Percentiles rank a stretch among this genome's conserved stretches.
phyloP scores from a whole-genome alignment of 129 eudicot genomes.

The Saussurea involucrata region DNA sequence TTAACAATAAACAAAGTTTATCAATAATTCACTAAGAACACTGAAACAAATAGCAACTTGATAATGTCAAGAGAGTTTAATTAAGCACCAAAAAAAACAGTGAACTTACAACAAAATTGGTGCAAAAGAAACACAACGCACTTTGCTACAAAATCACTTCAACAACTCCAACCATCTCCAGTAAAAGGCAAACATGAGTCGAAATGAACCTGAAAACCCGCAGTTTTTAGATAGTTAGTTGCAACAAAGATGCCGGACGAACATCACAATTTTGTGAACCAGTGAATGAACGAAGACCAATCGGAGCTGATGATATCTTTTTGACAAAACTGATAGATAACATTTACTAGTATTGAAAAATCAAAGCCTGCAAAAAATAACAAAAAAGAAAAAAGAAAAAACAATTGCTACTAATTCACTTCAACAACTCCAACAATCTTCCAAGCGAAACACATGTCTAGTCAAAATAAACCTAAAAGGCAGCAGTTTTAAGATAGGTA shows the following conservation, averaged over 20 bases:
- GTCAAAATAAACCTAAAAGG: slow-evolving; percentile 4
- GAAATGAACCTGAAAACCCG: neutral
- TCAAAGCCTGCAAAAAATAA: neutral
- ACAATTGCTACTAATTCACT: neutral
- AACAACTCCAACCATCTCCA: slow-evolving; percentile 9
- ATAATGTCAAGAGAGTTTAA: slow-evolving; percentile 1
- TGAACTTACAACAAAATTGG: neutral
- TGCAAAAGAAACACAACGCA: neutral
- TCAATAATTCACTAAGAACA: neutral
- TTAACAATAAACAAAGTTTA: neutral
- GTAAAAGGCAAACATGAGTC: neutral
- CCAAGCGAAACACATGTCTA: neutral
- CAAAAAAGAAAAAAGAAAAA: no score
- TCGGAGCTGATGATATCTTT: neutral
- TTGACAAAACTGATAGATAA: neutral
- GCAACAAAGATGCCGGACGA: neutral
- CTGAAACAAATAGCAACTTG: slow-evolving; percentile 8
- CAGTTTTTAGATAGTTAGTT: neutral
- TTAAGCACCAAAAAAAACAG: neutral
- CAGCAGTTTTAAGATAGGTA: neutral
- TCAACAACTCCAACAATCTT: neutral
- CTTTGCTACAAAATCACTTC: neutral
- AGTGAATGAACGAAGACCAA: neutral
- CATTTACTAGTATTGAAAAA: neutral
- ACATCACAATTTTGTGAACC: neutral